Evolutionary conservation across 176 grass and related monocot species (phyloP), one percentile per base, ranked within the genome.

Genomic region (Triticum timopheevii): DNA sequence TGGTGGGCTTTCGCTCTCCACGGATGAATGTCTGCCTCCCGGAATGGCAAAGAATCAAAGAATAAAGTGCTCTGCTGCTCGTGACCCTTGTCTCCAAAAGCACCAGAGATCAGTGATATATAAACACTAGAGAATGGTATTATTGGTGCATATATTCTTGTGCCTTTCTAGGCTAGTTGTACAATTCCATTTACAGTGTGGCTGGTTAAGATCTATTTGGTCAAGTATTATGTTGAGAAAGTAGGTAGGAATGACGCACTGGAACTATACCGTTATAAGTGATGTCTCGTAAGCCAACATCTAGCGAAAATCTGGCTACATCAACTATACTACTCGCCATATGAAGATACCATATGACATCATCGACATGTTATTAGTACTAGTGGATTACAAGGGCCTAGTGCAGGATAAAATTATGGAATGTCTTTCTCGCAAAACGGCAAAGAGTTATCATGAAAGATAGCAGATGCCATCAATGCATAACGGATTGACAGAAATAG

Each of bases 1-100:
- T 74, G 13, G 34, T 84, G 36, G 75, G 85, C 84, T 87, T 87
- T 80, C 36, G 12, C 86, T 88, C 71, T 91, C 82, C n/a, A 34
- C 2, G 61, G 24, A 40, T 78, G 12, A 78, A 59, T 77, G 34
- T 82, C 59, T 77, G 52, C 79, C 72, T 23, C 65, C 78, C 10
- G 4, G 36, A 79, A 85, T 25, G 82, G 86, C 33, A 82, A 88
- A 65, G 63, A 72, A 45, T 85, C 71, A 36, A 45, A 70, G 86
- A 88, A 91, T 88, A 82, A 88, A 88, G 78, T 34, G 64, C 22
- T 71, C 76, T 2, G 71, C 24, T 64, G 42, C 35, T 67, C 65
- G 10, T 63, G 56, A 78, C 52, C 7, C 54, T 83, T 64, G 13
- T 87, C 77, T 69, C 40, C 74, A 76, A 64, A 30, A 81, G 81